These are phyloP conservation scores for Pestalotiopsis sp. DNA, from an alignment of 2,329 filamentous ascomycete genomes.

Conservation along the genomic window DNA sequence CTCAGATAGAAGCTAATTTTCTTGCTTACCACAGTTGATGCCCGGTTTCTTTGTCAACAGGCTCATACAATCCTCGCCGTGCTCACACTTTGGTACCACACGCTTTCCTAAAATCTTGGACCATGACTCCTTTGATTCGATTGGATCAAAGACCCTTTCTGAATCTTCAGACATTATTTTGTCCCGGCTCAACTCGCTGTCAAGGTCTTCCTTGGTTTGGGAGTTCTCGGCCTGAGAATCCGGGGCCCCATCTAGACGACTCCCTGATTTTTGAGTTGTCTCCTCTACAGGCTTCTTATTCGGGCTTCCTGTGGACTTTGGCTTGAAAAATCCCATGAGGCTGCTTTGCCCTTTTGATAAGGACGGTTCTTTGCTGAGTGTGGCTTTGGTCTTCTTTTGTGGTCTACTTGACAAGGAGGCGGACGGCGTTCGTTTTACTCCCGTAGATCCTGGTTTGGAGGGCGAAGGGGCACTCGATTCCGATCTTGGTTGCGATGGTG, in stretches of 20 bases:
- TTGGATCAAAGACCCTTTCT: constrained; percentile 63
- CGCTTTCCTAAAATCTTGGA: constrained; percentile 79
- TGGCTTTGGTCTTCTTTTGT: constrained; percentile 39
- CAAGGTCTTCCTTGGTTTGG: constrained; percentile 8
- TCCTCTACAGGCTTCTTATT: constrained; percentile 15
- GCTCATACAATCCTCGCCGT: constrained; percentile 83
- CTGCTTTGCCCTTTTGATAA: constrained; percentile 50
- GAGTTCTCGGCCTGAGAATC: constrained; percentile 18
- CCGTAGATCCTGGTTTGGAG: constrained; percentile 15
- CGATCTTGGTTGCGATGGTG: constrained; percentile 24
- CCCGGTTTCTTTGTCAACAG: constrained; percentile 87
- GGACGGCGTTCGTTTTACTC: constrained; percentile 31
- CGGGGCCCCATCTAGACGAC: constrained; percentile 14
- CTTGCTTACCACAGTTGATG: constrained; percentile 68
- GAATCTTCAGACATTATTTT: constrained; percentile 11
- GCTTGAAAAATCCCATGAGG: constrained; percentile 79
- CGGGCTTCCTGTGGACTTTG: constrained; percentile 42
- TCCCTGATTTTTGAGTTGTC: constrained; percentile 6
- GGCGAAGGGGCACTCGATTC: constrained; percentile 18
- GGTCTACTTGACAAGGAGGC: constrained; percentile 25
- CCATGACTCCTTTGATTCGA: constrained; percentile 81
- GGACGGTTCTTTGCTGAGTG: constrained; percentile 34
- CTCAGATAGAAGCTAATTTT: neutral
- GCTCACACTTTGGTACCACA: constrained; percentile 78
- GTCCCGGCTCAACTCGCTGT: neutral